Evolutionary conservation across 148 eudicot genomes (phyloP), one percentile per base, ranked within the genome.

Genomic region (Chenopodium album): DNA sequence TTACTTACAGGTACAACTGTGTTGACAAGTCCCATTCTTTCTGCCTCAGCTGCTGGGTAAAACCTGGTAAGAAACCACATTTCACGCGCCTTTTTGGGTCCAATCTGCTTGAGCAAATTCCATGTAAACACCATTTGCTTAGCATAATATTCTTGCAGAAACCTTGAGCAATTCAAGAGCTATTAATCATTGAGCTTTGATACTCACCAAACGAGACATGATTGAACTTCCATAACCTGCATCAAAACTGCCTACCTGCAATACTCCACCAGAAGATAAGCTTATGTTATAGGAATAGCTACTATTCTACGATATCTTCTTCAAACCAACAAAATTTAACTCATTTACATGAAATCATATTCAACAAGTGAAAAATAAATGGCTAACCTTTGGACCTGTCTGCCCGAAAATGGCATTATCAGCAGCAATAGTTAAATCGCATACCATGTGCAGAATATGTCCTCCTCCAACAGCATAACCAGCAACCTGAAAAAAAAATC

Each of bases 401-500:
- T 96, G 99, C 74, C 99, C 99, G 81, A 96, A 96, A 79, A 92
- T 84, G 77, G 99, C 98, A 83, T 96, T 96, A 78, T 96, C 98
- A 71, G 99, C 99, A 78, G 99, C 99, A 62, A 96, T 94, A 56
- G 99, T 96, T 81, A 96, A 79, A 88, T 96, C 99, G 70, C 99
- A 96, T 64, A 96, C 94, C 99, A 96, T 96, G 79, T 96, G 99
- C 75, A 96, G 82, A 46, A 96, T 87, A 79, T 96, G 98, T 76
- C 99, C 99, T 77, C 99, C 99, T 65, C 99, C 99, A 66, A 96
- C 92, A 79, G 99, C 99, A 86, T 92, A 96, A 71, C 99, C 99
- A 85, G 99, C 98, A 94, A 96, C 99, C 99, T 96, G 71, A 20
- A 66, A 47, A 16, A 76, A 17, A 83, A 22, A 46, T 46, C 44